Evolutionary conservation across 208 protist genomes (phyloP).

Genomic region (Leishmania lainsoni): DNA sequence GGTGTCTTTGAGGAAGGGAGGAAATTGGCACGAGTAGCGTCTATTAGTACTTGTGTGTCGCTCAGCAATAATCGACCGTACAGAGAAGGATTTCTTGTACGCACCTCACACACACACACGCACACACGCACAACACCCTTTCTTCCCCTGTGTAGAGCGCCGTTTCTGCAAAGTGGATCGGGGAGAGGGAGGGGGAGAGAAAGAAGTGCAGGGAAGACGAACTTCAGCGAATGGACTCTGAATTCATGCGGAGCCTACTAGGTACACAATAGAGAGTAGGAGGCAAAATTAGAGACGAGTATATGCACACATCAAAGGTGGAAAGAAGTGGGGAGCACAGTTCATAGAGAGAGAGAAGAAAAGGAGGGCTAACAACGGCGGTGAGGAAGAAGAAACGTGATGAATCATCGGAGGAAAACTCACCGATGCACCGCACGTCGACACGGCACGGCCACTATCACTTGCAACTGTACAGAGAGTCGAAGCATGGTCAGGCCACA

Average conservation of each 20-base stretch:
- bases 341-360: neutral
- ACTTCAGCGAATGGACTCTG: neutral
- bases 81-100: neutral
- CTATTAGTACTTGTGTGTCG: neutral
- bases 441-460: neutral
- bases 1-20: neutral
- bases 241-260: neutral
- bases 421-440: neutral
- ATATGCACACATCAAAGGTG: neutral
- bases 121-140: neutral
- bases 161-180: neutral
- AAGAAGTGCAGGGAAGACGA: neutral
- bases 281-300: neutral
- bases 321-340: neutral
- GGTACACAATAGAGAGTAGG: neutral
- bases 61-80: neutral
- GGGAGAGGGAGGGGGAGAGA: neutral
- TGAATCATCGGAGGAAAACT: neutral
- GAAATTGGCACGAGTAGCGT: neutral
- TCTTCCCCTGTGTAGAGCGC: neutral
- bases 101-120: neutral
- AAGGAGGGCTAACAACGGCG: neutral
- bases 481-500: neutral
- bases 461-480: neutral
- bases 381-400: neutral